Evolutionary conservation across 768 basidiomycete genomes (phyloP).

Genomic region (Phylloporus sp.): DNA sequence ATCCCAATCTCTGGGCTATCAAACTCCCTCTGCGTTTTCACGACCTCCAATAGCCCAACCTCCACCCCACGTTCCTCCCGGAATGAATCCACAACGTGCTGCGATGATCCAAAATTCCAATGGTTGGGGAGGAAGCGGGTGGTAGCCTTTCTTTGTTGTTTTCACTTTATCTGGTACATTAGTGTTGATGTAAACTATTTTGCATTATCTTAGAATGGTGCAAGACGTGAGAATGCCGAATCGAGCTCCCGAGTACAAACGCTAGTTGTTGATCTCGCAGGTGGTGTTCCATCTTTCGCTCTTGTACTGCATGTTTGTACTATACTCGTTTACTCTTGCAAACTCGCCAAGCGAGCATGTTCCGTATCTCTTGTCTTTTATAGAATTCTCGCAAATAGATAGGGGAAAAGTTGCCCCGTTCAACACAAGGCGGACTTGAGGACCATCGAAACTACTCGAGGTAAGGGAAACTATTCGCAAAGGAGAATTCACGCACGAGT

Average conservation of each 20-base stretch:
- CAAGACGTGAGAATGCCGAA: background rate
- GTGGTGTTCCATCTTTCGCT: constrained; percentile 34
- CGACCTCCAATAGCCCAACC: constrained; percentile 40
- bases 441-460: constrained; percentile 24
- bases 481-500: constrained; percentile 22
- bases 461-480: background rate
- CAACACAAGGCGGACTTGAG: constrained; percentile 40
- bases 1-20: constrained; percentile 39
- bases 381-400: constrained; percentile 29
- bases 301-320: constrained; percentile 27
- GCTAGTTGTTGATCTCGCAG: constrained; percentile 22
- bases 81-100: constrained; percentile 64
- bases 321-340: constrained; percentile 25
- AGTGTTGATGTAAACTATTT: constrained; percentile 27
- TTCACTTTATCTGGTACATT: constrained; percentile 15
- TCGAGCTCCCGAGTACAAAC: background rate
- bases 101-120: constrained; percentile 54
- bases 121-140: constrained; percentile 33
- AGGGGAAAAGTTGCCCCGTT: constrained; percentile 39
- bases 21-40: constrained; percentile 32
- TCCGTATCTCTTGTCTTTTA: constrained; percentile 30
- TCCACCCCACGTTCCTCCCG: constrained; percentile 46
- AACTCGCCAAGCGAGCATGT: constrained; percentile 37
- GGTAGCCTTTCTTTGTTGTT: constrained; percentile 25
- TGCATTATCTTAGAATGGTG: constrained; percentile 21